Evolutionary conservation across 306 rosid species (phyloP).

Genomic region (Vachellia collinsii): DNA sequence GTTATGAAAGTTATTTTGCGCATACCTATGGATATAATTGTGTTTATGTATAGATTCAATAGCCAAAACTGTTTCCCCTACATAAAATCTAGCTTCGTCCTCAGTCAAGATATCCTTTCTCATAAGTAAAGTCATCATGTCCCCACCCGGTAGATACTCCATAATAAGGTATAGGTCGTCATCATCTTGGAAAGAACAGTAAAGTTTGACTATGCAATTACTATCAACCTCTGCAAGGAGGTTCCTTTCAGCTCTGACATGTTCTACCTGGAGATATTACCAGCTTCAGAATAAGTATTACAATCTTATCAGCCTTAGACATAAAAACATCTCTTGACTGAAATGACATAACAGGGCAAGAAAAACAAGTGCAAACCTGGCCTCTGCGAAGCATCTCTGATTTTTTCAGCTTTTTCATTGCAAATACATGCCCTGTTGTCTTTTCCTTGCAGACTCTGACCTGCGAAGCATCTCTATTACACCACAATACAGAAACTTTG

Average conservation of each 20-base stretch:
- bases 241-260: slow-evolving; percentile 96
- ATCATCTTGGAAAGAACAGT: slow-evolving; percentile 94
- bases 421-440: slow-evolving; percentile 80
- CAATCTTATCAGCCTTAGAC: slow-evolving; percentile 21
- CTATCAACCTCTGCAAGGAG: slow-evolving; percentile 98
- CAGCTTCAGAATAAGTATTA: slow-evolving; percentile 19
- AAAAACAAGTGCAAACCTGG: slow-evolving; percentile 64
- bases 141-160: slow-evolving; percentile 99
- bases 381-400: slow-evolving; percentile 99
- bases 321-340: not conserved
- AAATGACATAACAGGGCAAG: slow-evolving; percentile 22
- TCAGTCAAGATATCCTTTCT: slow-evolving; percentile 93
- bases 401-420: slow-evolving; percentile 97
- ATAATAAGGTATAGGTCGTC: slow-evolving; percentile 88
- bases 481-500: not conserved
- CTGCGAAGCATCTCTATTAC: slow-evolving; percentile 41
- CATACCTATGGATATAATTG: slow-evolving; percentile 93
- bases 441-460: slow-evolving; percentile 89
- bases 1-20: slow-evolving; percentile 2
- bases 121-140: slow-evolving; percentile 98
- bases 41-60: slow-evolving; percentile 94
- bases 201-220: slow-evolving; percentile 93
- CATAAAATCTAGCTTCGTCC: slow-evolving; percentile 88
- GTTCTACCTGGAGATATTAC: slow-evolving; percentile 77
- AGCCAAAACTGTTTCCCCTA: slow-evolving; percentile 88